Evolutionary conservation across 192 early-diverging fungal species (phyloP).

Genomic region (Coemansia guatemalensis): DNA sequence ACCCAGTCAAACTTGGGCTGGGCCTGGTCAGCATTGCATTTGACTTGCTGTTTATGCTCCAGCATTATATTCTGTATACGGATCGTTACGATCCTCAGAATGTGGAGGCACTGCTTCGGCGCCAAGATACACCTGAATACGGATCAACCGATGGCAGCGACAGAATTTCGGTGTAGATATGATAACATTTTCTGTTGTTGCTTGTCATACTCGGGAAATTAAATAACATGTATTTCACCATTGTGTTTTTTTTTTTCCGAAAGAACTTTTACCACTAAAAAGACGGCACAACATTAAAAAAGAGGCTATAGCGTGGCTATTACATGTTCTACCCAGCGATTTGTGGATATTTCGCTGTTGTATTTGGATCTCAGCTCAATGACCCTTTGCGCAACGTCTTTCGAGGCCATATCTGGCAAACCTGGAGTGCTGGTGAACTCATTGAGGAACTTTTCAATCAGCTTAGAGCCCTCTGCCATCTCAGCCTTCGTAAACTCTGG

Average conservation of each 20-base stretch:
- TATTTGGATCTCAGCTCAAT: conserved; percentile 58
- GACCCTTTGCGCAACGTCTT: conserved; percentile 43
- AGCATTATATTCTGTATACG: conserved; percentile 78
- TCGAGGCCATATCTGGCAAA: conserved; percentile 36
- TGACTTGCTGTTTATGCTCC: conserved; percentile 78
- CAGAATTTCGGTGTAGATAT: conserved; percentile 7
- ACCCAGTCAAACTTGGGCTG: conserved; percentile 73
- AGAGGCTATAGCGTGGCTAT: conserved; percentile 40
- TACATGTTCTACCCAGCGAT: conserved; percentile 63
- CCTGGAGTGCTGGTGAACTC: conserved; percentile 57
- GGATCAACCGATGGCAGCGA: conserved; percentile 33
- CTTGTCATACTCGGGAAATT: no score
- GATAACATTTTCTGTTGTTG: no score
- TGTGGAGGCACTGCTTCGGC: conserved; percentile 21
- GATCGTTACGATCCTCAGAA: conserved; percentile 22
- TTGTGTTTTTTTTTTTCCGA: no score
- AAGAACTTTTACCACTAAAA: no score
- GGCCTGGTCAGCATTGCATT: conserved; percentile 78
- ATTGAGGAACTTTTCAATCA: conserved; percentile 45
- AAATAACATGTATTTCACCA: neutral
- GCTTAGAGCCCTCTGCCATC: conserved; percentile 28
- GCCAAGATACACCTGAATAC: conserved; percentile 11
- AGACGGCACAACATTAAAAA: neutral
- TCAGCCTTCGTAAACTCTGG: conserved; percentile 33
- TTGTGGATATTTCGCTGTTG: conserved; percentile 56